A percentile compares a stretch with the other conserved stretches of the same genome.
Evolutionary conservation across 176 grass and related monocot genomes (phyloP).

Genomic region (sorghum (Sorghum bicolor)): Sorghum_bicolor_NCBIv3 NC_012870.2:36978001-36978500

Average conservation of each 20-base stretch:
- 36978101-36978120: constrained; percentile 22
- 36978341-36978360: not conserved
- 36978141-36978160: constrained; percentile 20
- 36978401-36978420: not conserved
- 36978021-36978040: constrained; percentile 8
- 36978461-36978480: not conserved
- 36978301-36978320: not conserved
- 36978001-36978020: not conserved
- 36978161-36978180: constrained; percentile 18
- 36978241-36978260: not conserved
- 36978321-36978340: not conserved
- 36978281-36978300: not conserved
- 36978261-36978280: not conserved
- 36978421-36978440: not conserved
- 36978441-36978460: not conserved
- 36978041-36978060: constrained; percentile 7
- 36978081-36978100: constrained; percentile 18
- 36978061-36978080: not conserved
- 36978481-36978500: not conserved
- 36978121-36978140: constrained; percentile 31
- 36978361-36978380: not conserved
- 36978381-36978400: not conserved
- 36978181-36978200: not conserved
- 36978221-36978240: not conserved
- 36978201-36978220: not conserved